Conservation (phyloP, 176 grass and related monocot species). For the Paspalum notatum region DNA sequence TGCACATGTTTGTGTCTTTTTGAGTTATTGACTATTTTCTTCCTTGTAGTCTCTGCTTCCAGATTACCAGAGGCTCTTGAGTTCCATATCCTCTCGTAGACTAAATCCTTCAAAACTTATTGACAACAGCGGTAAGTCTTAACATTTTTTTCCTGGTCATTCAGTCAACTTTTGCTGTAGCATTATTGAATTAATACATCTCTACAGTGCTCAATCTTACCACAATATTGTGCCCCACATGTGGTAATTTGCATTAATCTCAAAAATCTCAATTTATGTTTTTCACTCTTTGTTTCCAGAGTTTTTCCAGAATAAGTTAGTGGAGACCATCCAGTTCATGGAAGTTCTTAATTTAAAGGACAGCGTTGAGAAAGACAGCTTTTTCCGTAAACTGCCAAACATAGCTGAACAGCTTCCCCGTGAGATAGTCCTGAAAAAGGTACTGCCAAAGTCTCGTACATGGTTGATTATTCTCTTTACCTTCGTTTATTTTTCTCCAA, state of each 20-base stretch:
- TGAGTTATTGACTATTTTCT: conserved; percentile 30
- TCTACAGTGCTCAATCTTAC: conserved; percentile 11
- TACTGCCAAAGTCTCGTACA: conserved; percentile 37
- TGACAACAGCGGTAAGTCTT: conserved; percentile 81
- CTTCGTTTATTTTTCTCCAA: conserved; percentile 5
- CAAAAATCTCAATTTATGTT: conserved; percentile 1
- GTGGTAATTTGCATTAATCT: conserved; percentile 3
- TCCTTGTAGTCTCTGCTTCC: conserved; percentile 84
- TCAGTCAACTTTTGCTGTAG: background rate
- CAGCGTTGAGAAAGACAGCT: conserved; percentile 94
- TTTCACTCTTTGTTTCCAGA: conserved; percentile 65
- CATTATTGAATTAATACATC: conserved; percentile 13
- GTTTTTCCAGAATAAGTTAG: conserved; percentile 99
- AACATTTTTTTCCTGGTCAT: conserved; percentile 28
- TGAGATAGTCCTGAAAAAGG: conserved; percentile 98
- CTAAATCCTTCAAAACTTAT: conserved; percentile 99
- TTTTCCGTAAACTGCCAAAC: conserved; percentile 98
- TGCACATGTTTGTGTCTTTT: background rate
- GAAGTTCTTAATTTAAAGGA: conserved; percentile 98
- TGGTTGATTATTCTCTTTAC: conserved; percentile 32
- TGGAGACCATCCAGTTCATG: conserved; percentile 99
- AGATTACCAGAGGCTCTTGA: conserved; percentile 99
- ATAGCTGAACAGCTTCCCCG: conserved; percentile 93
- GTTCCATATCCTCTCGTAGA: conserved; percentile 86
- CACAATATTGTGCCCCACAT: background rate